These are phyloP conservation scores for Flaveria brownii DNA, from an alignment of 129 eudicot species.

Conservation along the genomic window DNA sequence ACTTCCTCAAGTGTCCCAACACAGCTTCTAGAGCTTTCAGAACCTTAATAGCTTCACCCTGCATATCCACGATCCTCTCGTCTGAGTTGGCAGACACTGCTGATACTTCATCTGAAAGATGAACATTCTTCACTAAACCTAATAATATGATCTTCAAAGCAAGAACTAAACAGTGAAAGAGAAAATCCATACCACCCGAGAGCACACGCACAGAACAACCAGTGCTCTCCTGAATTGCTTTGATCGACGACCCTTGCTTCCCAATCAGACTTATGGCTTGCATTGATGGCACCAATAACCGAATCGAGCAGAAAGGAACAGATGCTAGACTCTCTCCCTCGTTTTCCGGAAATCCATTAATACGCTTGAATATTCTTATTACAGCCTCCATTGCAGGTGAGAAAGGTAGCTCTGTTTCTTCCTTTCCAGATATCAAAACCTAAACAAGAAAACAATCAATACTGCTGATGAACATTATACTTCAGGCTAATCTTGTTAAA, in stretches of 20 bases:
- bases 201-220: constrained; percentile 78
- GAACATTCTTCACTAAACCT: background rate
- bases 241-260: constrained; percentile 75
- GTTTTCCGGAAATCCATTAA: constrained; percentile 59
- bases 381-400: constrained; percentile 97
- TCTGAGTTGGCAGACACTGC: constrained; percentile 51
- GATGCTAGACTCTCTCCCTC: constrained; percentile 47
- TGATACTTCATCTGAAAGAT: constrained; percentile 59
- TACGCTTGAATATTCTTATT: constrained; percentile 66
- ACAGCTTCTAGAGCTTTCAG: constrained; percentile 71
- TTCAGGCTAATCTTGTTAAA: background rate
- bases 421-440: constrained; percentile 88
- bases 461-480: background rate
- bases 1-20: constrained; percentile 75
- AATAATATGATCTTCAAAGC: background rate
- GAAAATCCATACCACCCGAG: constrained; percentile 52
- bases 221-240: constrained; percentile 69
- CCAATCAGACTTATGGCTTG: constrained; percentile 82
- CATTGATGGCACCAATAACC: constrained; percentile 63
- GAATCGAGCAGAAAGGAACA: constrained; percentile 55
- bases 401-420: constrained; percentile 68
- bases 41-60: constrained; percentile 80
- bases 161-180: constrained; percentile 1
- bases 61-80: constrained; percentile 78
- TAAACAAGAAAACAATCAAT: constrained; percentile 16